Base-by-base conservation (phyloP, 2,329 filamentous ascomycete species). In the Thelonectria discophora region DNA sequence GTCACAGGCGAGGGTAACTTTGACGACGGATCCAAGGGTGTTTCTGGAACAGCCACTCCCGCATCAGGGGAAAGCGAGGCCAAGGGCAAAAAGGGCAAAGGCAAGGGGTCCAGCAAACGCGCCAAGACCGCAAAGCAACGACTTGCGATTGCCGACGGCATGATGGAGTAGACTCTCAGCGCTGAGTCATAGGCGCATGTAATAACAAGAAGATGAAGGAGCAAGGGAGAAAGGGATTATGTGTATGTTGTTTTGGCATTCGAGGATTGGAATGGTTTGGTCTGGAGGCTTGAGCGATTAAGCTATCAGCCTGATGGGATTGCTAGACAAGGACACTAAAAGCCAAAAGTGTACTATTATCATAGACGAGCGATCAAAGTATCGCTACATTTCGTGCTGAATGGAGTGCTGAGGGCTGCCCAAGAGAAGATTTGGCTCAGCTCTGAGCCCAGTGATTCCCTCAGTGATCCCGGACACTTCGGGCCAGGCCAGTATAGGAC, bases 1-100 rank as follows among this genome's bases (percentile, higher is more conserved):
- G 40, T 58, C 5, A 55, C 73, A 98, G 94, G 94, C 72, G 95
- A 99, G 84, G 95, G 95, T 62, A 89, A 97, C 76, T 99, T 99
- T 78, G 94, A 98, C 70, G 93, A 97, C 75, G 85, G 84, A 70
- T 90, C 89, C 69, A 95, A 97, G 74, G 71, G 67, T 5, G 55
- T 67, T 21, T 88, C 71, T 5, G 73, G 72, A 51, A 76, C 77
- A 21, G 96, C 92, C 3, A 95, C 94, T 37, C 89, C 93, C 3
- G 97, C 95, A 1, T 94, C 93, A 0, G 85, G 90, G 11, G 87
- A 88, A 42, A 83, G 85, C 15, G 75, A 84, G 34, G 73, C 77
- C 34, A 82, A 80, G 68, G 74, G 80, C 59, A 85, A 84, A 60
- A 87, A 82, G 58, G 86, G 86, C 47, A 88, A 85, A 10, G 82